A percentile compares a stretch with the other conserved stretches of the same genome.
These are phyloP conservation scores for Poa pratensis DNA, from an alignment of 176 grass and related monocot genomes.

Conservation along the genomic window DNA sequence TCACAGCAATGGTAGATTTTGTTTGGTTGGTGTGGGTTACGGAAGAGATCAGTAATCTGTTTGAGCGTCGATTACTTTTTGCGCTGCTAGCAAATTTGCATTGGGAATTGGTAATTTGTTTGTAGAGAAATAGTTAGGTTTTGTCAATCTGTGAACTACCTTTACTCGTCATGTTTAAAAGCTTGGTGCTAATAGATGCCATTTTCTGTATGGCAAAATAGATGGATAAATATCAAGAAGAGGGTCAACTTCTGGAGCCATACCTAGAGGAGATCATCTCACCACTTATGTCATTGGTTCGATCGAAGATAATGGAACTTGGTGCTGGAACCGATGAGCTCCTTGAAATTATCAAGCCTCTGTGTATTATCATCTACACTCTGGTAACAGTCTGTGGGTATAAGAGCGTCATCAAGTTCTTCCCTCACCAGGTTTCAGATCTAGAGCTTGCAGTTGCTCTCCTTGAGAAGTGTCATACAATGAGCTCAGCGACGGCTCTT, in stretches of 20 bases:
- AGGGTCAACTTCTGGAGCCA: slow-evolving; percentile 92
- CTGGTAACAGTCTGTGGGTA: slow-evolving; percentile 89
- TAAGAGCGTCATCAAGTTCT: slow-evolving; percentile 91
- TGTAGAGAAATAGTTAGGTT: neutral
- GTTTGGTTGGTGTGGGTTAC: slow-evolving; percentile 10
- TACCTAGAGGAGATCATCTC: slow-evolving; percentile 81
- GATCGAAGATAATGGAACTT: slow-evolving; percentile 69
- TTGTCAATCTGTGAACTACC: slow-evolving; percentile 29
- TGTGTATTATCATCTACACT: slow-evolving; percentile 94
- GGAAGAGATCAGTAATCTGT: neutral
- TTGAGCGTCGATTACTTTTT: slow-evolving; percentile 9
- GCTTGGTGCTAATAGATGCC: neutral
- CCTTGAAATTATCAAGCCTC: slow-evolving; percentile 74
- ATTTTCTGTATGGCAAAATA: slow-evolving; percentile 32
- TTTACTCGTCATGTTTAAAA: slow-evolving; percentile 31
- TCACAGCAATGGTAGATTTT: slow-evolving; percentile 17
- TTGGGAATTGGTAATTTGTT: neutral
- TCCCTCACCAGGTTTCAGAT: slow-evolving; percentile 96
- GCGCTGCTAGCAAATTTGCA: neutral
- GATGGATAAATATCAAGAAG: slow-evolving; percentile 99
- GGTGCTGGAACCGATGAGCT: slow-evolving; percentile 49
- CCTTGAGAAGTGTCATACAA: slow-evolving; percentile 76
- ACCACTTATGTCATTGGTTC: slow-evolving; percentile 76
- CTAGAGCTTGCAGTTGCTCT: slow-evolving; percentile 86
- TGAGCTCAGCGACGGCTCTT: slow-evolving; percentile 54